Evolutionary conservation across 108 stramenopile genomes (phyloP), one percentile per base, ranked within the genome.

Genomic region (Epithemia pelagica): DNA sequence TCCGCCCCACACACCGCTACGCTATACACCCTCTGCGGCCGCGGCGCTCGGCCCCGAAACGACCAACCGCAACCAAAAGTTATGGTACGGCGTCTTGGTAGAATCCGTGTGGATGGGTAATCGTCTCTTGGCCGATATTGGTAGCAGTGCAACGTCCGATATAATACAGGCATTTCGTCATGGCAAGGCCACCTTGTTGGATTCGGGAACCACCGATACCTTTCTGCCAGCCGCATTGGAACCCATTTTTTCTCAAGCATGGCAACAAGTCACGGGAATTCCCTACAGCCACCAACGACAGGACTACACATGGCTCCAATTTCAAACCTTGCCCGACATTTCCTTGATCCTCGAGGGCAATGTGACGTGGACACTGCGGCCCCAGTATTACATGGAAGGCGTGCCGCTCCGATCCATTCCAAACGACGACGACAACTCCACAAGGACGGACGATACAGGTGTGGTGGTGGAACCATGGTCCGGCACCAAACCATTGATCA

Each of bases 151-250:
- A 15, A 52, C 69, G 63, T 30, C 78, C 71, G 32, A 74, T 54
- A 58, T 58, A 2, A n/a, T 68, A 56, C 65, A 68, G 54, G 64
- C 63, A 21, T 80, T 92, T 70, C 82, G 86, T 28, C 55, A 56
- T 20, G 96, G 96, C 1, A 96, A 95, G 64, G 98, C 96, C 10
- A 92, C 86, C 23, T 95, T 98, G 64, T 79, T 98, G 2, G 98
- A 98, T 71, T 78, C 77, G 24, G 98, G 98, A 18, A 98, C 98
- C 5, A 98, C 98, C 21, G 98, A 98, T 71, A 95, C 95, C 1
- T 97, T 90, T 66, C 75, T 98, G 21, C 92, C 94, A 46, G 54
- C 62, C 59, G 58, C 63, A 19, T 62, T 91, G 7, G 73, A 78
- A 2, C 62, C 54, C 19, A 70, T 67, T 15, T 90, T 98, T 65